A percentile compares a stretch with the other conserved stretches of the same genome.
phyloP scores from a whole-genome alignment of 2,329 filamentous ascomycete genomes.

The Cercospora beticola region DNA sequence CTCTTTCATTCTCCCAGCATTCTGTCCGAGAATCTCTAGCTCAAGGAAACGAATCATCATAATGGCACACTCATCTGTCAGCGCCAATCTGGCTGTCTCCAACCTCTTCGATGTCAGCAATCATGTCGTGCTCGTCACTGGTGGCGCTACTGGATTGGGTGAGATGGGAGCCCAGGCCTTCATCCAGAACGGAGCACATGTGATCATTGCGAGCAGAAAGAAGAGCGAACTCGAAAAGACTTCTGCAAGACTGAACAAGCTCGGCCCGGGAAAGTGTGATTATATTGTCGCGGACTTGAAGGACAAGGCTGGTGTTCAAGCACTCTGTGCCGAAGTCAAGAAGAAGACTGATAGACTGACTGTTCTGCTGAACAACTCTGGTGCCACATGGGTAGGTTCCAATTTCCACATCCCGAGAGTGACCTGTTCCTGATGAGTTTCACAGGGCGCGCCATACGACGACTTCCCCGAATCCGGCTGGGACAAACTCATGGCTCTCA shows the following conservation, averaged over 20 bases:
- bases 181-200: slow-evolving; percentile 44
- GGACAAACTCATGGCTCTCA: slow-evolving; percentile 53
- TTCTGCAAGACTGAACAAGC: slow-evolving; percentile 43
- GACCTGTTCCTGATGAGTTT: background rate
- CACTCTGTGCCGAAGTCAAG: slow-evolving; percentile 45
- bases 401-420: too few species aligned
- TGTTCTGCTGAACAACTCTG: slow-evolving; percentile 50
- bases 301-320: slow-evolving; percentile 46
- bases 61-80: slow-evolving; percentile 36
- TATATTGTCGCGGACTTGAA: slow-evolving; percentile 47
- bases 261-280: slow-evolving; percentile 49
- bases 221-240: slow-evolving; percentile 48
- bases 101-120: slow-evolving; percentile 40
- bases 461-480: slow-evolving; percentile 59
- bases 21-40: background rate
- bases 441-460: slow-evolving; percentile 55
- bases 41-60: background rate
- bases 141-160: slow-evolving; percentile 49
- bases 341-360: slow-evolving; percentile 47
- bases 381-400: slow-evolving; percentile 41
- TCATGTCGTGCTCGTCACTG: slow-evolving; percentile 46
- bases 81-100: slow-evolving; percentile 33
- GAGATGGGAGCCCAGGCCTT: slow-evolving; percentile 50
- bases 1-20: background rate
- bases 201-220: slow-evolving; percentile 47